Base-by-base conservation (phyloP, 2,329 filamentous ascomycete species). In the Bipolaris bicolor region DNA sequence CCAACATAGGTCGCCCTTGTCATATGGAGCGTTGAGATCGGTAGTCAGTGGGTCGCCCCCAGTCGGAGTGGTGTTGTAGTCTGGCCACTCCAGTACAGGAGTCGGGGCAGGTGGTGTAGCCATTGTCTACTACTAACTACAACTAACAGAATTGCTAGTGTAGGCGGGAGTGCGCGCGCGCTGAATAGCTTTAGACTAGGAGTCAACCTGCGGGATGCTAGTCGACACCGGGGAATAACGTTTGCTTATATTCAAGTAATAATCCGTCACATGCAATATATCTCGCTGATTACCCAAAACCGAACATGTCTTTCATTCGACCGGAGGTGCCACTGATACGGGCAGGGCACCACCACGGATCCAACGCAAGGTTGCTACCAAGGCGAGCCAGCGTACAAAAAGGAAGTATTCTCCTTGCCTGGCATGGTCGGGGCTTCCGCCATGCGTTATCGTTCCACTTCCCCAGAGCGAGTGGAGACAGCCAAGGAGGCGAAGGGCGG, bases 1-100 rank as follows among this genome's bases (percentile, higher is more conserved):
- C 79, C 79, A 81, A 26, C 77, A 79, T 4, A 81, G 57, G 20
- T 81, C 78, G 10, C 79, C 79, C 70, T 81, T 81, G 56, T 81
- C 77, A 43, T 81, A 81, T 0, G 74, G 74, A 1, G 78, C 76
- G 58, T 80, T 81, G 51, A 81, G 69, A 48, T 81, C 75, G 46
- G 78, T 74, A 0, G 78, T 80, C 41, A 80, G 67, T 10, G 79
- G 79, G 45, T 81, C 69, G n/a, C 78, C 79, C 24, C 79, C 79
- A 2, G 71, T 73, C 5, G 78, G 78, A 49, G 76, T 68, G 36
- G 68, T 66, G 55, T 56, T 65, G 53, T 80, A 81, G 49, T 80
- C 78, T 0, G 79, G 80, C 77, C 78, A 81, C 67, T 79, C 77
- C 1, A 67, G 67, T 24, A 76, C 67, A 3, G 74, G 71, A 18